Percentiles rank a stretch among this genome's conserved stretches.
Conservation (phyloP, 306 rosid species). For the Boehmeria nivea region DNA sequence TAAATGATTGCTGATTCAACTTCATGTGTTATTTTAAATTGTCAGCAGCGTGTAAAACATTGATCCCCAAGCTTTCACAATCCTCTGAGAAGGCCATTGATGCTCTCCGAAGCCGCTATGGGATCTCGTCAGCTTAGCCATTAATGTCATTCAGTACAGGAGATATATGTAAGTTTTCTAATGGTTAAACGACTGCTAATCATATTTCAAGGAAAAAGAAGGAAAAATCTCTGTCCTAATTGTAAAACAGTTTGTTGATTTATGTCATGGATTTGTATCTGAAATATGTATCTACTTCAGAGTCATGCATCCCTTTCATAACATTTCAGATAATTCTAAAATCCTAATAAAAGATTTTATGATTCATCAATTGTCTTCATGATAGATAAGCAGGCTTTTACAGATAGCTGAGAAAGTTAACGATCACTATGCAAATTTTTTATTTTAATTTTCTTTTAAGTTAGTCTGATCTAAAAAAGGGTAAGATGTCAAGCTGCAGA, state of each 20-base stretch:
- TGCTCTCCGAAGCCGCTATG: slow-evolving; percentile 55
- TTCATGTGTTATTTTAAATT: background rate
- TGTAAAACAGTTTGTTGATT: background rate
- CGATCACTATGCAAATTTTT: too few relatives aligned
- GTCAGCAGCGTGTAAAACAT: slow-evolving; percentile 76
- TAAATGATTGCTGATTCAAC: too few relatives aligned
- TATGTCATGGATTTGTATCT: background rate
- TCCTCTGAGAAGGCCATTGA: slow-evolving; percentile 64
- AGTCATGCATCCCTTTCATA: background rate
- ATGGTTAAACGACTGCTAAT: slow-evolving; percentile 1
- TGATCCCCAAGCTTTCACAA: slow-evolving; percentile 61
- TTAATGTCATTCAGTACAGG: slow-evolving; percentile 9
- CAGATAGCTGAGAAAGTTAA: too few relatives aligned
- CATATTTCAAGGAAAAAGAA: background rate
- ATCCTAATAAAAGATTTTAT: too few relatives aligned
- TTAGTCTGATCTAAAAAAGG: too few relatives aligned
- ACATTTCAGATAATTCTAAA: background rate
- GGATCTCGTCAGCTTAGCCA: slow-evolving; percentile 49
- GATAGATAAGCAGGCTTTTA: too few relatives aligned
- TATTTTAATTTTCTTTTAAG: too few relatives aligned
- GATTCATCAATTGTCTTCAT: too few relatives aligned
- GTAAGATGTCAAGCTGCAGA: too few relatives aligned
- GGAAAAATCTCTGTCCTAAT: too few relatives aligned
- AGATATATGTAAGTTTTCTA: slow-evolving; percentile 28
- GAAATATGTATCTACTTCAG: background rate